Conservation (phyloP, 2,329 filamentous ascomycete genomes). For the Ophiostoma sp. region DNA sequence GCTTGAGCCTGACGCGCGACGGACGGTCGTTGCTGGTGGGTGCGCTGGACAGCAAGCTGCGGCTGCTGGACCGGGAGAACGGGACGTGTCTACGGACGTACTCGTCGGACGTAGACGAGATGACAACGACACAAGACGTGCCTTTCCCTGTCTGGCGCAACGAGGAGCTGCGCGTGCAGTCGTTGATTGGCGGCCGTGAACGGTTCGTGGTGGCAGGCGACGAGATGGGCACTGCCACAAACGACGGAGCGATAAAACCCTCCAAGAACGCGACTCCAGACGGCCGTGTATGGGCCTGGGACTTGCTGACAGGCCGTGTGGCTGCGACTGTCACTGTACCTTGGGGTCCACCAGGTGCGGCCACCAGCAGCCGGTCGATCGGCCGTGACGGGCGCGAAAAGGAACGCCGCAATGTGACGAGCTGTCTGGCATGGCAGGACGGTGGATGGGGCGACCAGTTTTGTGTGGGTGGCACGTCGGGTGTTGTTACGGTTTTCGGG, state of each 20-base stretch:
- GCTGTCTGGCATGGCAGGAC: constrained; percentile 63
- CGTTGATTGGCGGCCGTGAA: constrained; percentile 73
- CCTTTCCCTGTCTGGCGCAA: constrained; percentile 55
- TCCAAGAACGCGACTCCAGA: constrained; percentile 41
- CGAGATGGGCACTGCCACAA: constrained; percentile 53
- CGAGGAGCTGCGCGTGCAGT: constrained; percentile 71
- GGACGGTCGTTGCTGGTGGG: constrained; percentile 74
- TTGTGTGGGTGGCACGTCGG: constrained; percentile 65
- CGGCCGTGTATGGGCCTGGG: constrained; percentile 77
- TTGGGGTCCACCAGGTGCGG: constrained; percentile 50
- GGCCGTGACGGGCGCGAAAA: constrained; percentile 63
- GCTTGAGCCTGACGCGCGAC: constrained; percentile 68
- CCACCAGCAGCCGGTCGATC: constrained; percentile 51
- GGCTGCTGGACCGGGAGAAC: constrained; percentile 76
- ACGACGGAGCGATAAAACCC: constrained; percentile 33
- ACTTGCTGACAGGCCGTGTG: constrained; percentile 71
- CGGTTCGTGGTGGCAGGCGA: constrained; percentile 78
- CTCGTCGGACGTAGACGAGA: constrained; percentile 43
- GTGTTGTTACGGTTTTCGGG: constrained; percentile 65
- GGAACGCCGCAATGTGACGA: constrained; percentile 59
- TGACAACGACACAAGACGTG: neutral
- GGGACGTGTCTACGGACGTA: constrained; percentile 76
- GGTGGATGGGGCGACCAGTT: constrained; percentile 64
- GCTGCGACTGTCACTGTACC: constrained; percentile 61
- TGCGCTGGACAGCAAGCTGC: constrained; percentile 71